A percentile compares a stretch with the other conserved stretches of the same genome.
phyloP scores from a whole-genome alignment of 306 rosid genomes.

The Quercus aquifolioides region DNA sequence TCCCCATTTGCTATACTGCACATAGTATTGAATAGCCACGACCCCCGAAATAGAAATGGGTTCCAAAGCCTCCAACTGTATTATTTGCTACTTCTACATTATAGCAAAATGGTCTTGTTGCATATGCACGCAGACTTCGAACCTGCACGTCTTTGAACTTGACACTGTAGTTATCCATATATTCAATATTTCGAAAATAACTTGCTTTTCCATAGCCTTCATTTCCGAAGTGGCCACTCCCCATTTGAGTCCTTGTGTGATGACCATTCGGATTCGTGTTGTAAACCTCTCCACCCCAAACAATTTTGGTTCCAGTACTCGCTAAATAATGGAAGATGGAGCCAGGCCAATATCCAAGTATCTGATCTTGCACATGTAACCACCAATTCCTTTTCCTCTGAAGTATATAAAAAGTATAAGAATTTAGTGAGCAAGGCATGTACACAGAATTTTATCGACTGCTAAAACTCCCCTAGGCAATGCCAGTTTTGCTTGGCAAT shows the following conservation, averaged over 20 bases:
- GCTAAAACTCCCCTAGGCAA: no score
- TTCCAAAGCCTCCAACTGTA: not conserved
- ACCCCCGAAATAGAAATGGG: constrained; percentile 16
- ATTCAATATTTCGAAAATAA: constrained; percentile 11
- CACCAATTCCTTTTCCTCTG: constrained; percentile 28
- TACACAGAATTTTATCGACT: no score
- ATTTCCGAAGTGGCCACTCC: constrained; percentile 22
- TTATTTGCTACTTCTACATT: not conserved
- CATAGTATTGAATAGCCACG: constrained; percentile 16
- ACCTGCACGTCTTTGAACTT: not conserved
- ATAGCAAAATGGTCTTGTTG: constrained; percentile 23
- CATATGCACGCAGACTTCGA: not conserved
- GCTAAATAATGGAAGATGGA: not conserved
- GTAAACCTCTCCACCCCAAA: constrained; percentile 23
- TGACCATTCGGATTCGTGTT: not conserved
- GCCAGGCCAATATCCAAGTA: constrained; percentile 29
- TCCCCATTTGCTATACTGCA: not conserved
- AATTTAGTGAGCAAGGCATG: not conserved
- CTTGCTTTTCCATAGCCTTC: constrained; percentile 22
- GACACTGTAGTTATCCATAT: not conserved
- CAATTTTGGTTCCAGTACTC: not conserved
- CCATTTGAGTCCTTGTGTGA: constrained; percentile 32
- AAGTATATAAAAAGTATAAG: not conserved
- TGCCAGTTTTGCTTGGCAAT: no score
- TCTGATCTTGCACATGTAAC: not conserved